Evolutionary conservation across 306 rosid genomes (phyloP).

Genomic region (Alnus glutinosa): DNA sequence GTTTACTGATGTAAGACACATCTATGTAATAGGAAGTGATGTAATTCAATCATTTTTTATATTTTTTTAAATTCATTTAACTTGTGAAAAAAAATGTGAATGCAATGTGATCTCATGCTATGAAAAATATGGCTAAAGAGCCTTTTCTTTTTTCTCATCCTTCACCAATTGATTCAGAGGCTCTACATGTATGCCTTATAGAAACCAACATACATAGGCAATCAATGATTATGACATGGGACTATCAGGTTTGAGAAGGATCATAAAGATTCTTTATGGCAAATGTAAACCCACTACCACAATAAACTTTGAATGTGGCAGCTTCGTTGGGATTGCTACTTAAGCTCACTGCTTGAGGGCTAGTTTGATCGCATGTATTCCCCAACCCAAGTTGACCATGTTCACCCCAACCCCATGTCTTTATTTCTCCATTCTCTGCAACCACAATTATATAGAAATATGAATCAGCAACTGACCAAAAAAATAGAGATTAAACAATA

Average conservation of each 20-base stretch:
- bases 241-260: constrained; percentile 14
- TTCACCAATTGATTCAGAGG: too few species aligned
- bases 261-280: constrained; percentile 37
- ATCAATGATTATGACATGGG: neutral
- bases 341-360: constrained; percentile 51
- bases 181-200: too few species aligned
- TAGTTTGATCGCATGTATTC: constrained; percentile 50
- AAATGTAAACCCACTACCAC: constrained; percentile 91
- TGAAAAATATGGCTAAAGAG: neutral
- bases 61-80: neutral
- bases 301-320: constrained; percentile 46
- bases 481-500: neutral
- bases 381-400: constrained; percentile 98
- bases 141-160: too few species aligned
- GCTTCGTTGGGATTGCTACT: constrained; percentile 30
- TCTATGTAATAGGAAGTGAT: constrained; percentile 20
- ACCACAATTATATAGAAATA: neutral
- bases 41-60: neutral
- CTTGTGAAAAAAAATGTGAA: neutral
- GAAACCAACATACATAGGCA: neutral
- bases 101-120: neutral
- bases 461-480: neutral
- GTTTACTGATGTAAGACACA: constrained; percentile 10
- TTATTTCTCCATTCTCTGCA: constrained; percentile 59
- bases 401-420: constrained; percentile 99